Evolutionary conservation across 345 rosid genomes (phyloP), one percentile per base, ranked within the genome.

Genomic region (Eucalyptus polybractea): DNA sequence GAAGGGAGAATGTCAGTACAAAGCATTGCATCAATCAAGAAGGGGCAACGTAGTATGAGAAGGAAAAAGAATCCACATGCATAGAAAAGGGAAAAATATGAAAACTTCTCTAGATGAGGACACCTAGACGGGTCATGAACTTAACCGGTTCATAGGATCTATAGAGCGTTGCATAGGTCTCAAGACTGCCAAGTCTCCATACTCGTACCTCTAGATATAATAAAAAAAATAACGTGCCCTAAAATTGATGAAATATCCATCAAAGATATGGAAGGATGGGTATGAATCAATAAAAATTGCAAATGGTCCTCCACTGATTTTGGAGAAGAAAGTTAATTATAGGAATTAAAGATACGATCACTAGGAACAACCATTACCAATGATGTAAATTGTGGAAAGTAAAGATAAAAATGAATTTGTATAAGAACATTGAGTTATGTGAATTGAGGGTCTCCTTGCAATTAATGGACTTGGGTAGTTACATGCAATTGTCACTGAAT

Each of bases 61-160:
- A n/a, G 76, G 76, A 29, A 7, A 65, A 65, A 65, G 37, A n/a
- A n/a, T 29, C 87, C 40, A 21, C 56, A 3, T 0, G 10, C 50
- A 81, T 21, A 21, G 49, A 42, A 33, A 86, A 27, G 19, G 58
- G 87, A 86, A 86, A 83, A 83, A 49, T 13, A 6, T 6, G 5
- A 49, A 83, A 83, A 22, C 76, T 65, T 14, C 37, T 65, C 21
- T 31, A 7, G 37, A 65, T 65, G 19, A 13, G 3, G 76, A 65
- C 10, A 65, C 8, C 37, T 65, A 14, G 0, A 29, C 10, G 0
- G 0, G 6, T n/a, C 76, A 0, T 65, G 10, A 65, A 65, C 37
- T 65, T 65, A 7, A 65, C 37, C 6, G 11, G 10, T n/a, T 65
- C 37, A 65, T 15, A 14, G 6, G 3, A 65, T 17, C 3, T 15